phyloP scores from a whole-genome alignment of 2,329 filamentous ascomycete species.

The Botrytis deweyae region DNA sequence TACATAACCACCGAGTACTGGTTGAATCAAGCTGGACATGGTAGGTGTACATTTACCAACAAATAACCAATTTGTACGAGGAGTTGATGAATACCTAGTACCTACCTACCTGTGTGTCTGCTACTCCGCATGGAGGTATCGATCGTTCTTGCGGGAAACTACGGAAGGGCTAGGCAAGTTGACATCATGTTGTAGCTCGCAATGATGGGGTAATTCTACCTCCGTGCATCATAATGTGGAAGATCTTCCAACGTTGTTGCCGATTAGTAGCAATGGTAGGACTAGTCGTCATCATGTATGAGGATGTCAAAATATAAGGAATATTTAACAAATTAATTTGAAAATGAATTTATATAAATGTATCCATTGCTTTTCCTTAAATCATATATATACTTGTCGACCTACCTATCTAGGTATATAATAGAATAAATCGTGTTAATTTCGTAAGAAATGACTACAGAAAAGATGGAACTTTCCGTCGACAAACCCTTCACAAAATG shows the following conservation, averaged over 20 bases:
- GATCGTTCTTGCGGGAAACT: constrained; percentile 4
- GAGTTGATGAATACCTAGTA: background rate
- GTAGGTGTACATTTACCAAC: background rate
- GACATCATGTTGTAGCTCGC: background rate
- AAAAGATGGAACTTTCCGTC: background rate
- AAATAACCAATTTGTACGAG: background rate
- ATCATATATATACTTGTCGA: too few species aligned
- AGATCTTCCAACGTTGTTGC: background rate
- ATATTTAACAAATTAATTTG: background rate
- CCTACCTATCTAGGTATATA: too few species aligned
- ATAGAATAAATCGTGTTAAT: too few species aligned
- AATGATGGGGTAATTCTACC: constrained; percentile 9
- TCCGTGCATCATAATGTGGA: background rate
- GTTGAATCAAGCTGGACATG: too few species aligned
- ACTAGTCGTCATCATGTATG: background rate
- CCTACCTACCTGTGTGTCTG: background rate
- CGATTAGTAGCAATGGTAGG: background rate
- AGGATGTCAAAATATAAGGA: background rate
- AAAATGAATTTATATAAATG: background rate
- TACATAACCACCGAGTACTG: too few species aligned
- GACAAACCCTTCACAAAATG: background rate
- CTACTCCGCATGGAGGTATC: background rate
- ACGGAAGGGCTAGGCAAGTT: background rate
- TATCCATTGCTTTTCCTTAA: background rate
- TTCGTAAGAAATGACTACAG: background rate